Conservation (phyloP, 306 rosid genomes). For the Myrica gale region DNA sequence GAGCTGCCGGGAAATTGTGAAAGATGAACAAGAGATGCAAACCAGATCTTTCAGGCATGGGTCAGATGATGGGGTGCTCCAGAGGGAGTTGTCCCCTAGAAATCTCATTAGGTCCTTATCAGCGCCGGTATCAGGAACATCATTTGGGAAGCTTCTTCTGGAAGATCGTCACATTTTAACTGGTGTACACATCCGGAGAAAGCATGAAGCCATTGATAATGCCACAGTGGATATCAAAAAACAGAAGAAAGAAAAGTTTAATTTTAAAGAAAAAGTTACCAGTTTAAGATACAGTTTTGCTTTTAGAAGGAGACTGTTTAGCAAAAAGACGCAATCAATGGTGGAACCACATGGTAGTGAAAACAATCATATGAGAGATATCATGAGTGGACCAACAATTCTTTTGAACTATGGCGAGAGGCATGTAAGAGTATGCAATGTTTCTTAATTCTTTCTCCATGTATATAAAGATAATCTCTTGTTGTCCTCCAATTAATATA, state of each 20-base stretch:
- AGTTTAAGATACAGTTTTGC: slow-evolving; percentile 63
- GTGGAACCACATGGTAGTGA: slow-evolving; percentile 50
- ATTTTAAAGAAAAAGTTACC: slow-evolving; percentile 83
- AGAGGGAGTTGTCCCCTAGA: slow-evolving; percentile 70
- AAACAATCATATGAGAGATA: slow-evolving; percentile 47
- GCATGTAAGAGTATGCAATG: slow-evolving; percentile 55
- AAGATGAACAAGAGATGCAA: slow-evolving; percentile 51
- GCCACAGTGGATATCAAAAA: slow-evolving; percentile 43
- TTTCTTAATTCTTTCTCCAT: background rate
- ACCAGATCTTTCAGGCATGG: slow-evolving; percentile 85
- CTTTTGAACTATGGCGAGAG: slow-evolving; percentile 61
- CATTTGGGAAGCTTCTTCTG: slow-evolving; percentile 98
- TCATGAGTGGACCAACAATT: slow-evolving; percentile 89
- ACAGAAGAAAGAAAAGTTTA: slow-evolving; percentile 73
- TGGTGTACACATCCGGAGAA: slow-evolving; percentile 84
- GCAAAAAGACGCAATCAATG: slow-evolving; percentile 64
- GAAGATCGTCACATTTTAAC: slow-evolving; percentile 88
- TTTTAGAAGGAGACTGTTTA: slow-evolving; percentile 75
- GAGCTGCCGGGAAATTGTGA: slow-evolving; percentile 43
- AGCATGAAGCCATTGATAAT: slow-evolving; percentile 75
- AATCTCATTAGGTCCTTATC: slow-evolving; percentile 88
- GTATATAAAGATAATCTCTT: background rate
- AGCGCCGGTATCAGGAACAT: slow-evolving; percentile 93
- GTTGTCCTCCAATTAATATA: slow-evolving; percentile 25
- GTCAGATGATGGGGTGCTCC: slow-evolving; percentile 44